Percentiles rank a stretch among this genome's conserved stretches.
These are phyloP conservation scores for Vaccinium corymbosum DNA, from an alignment of 148 eudicot genomes.

Conservation along the genomic window DNA sequence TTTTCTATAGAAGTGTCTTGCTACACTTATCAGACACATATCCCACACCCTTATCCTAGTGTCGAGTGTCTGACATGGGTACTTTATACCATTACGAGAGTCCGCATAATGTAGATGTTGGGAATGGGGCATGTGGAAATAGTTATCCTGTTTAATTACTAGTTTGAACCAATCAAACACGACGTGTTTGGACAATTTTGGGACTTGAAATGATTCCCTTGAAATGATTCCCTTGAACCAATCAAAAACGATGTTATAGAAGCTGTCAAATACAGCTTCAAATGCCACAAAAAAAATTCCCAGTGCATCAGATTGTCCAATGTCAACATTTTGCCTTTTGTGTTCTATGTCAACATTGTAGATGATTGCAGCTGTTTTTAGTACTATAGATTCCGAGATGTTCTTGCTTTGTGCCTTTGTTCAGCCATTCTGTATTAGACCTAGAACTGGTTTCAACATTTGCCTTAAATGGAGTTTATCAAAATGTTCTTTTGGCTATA, in stretches of 20 bases:
- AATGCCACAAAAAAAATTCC: neutral
- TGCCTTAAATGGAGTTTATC: neutral
- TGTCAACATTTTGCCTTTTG: neutral
- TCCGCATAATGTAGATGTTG: too few species aligned
- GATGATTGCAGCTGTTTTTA: neutral
- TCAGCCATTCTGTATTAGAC: neutral
- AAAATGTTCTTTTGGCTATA: neutral
- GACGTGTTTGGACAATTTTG: neutral
- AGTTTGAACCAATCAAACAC: neutral
- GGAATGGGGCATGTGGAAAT: neutral
- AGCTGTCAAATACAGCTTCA: neutral
- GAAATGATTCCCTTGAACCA: neutral
- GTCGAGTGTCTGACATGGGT: too few species aligned
- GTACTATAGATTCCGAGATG: neutral
- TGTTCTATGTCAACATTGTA: neutral
- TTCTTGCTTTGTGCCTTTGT: neutral
- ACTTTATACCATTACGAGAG: too few species aligned
- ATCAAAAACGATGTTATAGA: too few species aligned
- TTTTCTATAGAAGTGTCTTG: too few species aligned
- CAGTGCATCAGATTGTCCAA: neutral
- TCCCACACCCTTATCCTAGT: too few species aligned
- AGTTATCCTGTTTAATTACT: neutral
- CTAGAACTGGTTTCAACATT: neutral
- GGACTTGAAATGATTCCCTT: neutral
- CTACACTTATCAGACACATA: too few species aligned